Base-by-base conservation (phyloP, 208 protist genomes). In the Crithidia sp. region DNA sequence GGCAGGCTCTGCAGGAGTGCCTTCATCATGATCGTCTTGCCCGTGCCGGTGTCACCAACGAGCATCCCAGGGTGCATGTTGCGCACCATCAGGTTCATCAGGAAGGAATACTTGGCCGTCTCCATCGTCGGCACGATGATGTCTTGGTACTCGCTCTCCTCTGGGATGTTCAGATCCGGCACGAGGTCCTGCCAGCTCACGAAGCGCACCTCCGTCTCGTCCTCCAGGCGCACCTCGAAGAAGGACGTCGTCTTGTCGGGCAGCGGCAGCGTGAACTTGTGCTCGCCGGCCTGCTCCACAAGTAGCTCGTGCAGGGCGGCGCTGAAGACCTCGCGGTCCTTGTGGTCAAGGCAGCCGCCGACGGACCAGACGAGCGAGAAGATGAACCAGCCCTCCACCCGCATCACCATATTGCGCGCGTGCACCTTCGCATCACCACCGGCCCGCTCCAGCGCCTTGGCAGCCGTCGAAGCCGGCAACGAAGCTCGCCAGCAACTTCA, bases 11-110 rank as follows among this genome's bases (percentile, higher is more conserved):
- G 88, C 52, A 99, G 86, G 16, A 98, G 77, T 37, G 95, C 83
- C 74, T 94, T 94, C 82, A 98, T 91, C 93, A 97, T 87, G 45
- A 98, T 94, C 19, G 97, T 98, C 86, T 99, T 99, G 61, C 98
- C 98, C 49, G 97, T 99, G 59, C 98, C 98, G 10, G 98, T 98
- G 62, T 97, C 92, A 44, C 98, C 98, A 37, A 97, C 91, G 54
- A 99, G 86, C 54, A 99, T 73, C 14, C 91, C 70, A 12, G 92
- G 95, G 70, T 91, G 86, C 77, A 86, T 74, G 68, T 94, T 86
- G 39, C 43, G 49, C 45, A 98, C 79, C 83, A 98, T 96, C 16
- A 91, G 72, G 37, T 89, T 64, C 56, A 98, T 76, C 36, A 99
- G 74, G 71, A 92, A 99, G 8, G 86, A 84, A 77, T 98, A 98